phyloP scores from a whole-genome alignment of 2,329 filamentous ascomycete genomes.

The Diaporthe amygdali region DNA sequence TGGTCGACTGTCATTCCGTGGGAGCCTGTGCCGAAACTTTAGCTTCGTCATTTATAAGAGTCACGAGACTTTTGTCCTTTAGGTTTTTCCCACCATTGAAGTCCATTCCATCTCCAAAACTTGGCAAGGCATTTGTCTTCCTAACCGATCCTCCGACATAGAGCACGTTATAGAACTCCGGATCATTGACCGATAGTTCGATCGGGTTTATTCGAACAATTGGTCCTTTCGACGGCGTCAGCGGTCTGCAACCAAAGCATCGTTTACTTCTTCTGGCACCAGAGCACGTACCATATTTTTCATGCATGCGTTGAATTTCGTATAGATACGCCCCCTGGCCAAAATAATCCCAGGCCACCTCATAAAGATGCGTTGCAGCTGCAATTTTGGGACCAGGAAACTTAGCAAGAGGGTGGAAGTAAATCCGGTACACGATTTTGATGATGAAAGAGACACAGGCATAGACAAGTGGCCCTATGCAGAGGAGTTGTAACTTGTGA shows the following conservation, averaged over 20 bases:
- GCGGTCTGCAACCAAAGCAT: too few species aligned
- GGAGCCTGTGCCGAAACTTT: not conserved
- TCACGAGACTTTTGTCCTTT: too few species aligned
- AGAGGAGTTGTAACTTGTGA: not conserved
- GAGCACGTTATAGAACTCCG: constrained; percentile 34
- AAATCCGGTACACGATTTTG: constrained; percentile 25
- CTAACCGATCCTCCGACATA: constrained; percentile 27
- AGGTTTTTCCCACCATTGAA: constrained; percentile 25
- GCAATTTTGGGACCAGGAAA: constrained; percentile 31
- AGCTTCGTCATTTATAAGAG: not conserved
- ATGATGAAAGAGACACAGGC: constrained; percentile 9
- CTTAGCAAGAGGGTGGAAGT: constrained; percentile 29
- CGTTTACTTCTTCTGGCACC: too few species aligned
- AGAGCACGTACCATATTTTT: constrained; percentile 36
- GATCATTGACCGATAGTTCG: constrained; percentile 37
- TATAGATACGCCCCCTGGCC: constrained; percentile 33
- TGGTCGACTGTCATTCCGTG: not conserved
- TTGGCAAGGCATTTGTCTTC: constrained; percentile 16
- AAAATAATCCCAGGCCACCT: constrained; percentile 32
- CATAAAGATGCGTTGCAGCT: constrained; percentile 29
- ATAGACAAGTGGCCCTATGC: not conserved
- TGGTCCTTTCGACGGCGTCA: too few species aligned
- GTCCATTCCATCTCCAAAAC: constrained; percentile 25
- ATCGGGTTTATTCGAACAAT: constrained; percentile 39
- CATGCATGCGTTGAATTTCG: constrained; percentile 37